phyloP scores from a whole-genome alignment of 2,329 filamentous ascomycete genomes.

The Sporothrix schenckii region DNA sequence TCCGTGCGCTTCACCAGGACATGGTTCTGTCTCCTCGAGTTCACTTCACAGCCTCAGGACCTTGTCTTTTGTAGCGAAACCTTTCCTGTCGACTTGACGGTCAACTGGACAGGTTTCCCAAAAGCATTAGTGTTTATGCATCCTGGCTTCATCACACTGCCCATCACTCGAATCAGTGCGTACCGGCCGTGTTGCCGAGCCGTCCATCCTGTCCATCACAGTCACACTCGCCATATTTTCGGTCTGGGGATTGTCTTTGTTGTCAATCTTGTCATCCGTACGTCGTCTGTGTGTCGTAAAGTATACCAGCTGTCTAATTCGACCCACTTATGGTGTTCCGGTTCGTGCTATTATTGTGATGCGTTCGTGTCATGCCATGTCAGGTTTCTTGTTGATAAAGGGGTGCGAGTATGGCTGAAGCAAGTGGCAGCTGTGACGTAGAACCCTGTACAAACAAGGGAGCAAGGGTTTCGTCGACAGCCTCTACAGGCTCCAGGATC shows the following conservation, averaged over 20 bases:
- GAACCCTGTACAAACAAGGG: not conserved
- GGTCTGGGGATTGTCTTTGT: not conserved
- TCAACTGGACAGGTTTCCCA: not conserved
- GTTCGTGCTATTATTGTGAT: slow-evolving; percentile 6
- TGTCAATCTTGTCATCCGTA: too few species aligned
- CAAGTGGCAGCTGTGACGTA: too few species aligned
- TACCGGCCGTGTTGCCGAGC: not conserved
- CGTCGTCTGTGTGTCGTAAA: too few species aligned
- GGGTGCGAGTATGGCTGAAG: too few species aligned
- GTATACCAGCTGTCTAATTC: not conserved
- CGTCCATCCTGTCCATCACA: not conserved
- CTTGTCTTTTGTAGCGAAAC: not conserved
- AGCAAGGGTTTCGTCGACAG: not conserved
- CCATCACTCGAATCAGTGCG: not conserved
- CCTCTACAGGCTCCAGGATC: not conserved
- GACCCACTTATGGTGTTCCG: not conserved
- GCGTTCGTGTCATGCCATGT: slow-evolving; percentile 17
- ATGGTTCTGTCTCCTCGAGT: too few species aligned
- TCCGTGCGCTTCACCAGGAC: not conserved
- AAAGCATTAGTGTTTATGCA: not conserved
- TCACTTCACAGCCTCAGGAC: not conserved
- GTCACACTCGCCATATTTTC: not conserved
- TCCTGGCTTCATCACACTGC: not conserved
- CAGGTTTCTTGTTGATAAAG: slow-evolving; percentile 3
- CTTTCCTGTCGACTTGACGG: not conserved